Conservation (phyloP, 1,284 basidiomycete species). For the Puccinia coronata region DNA sequence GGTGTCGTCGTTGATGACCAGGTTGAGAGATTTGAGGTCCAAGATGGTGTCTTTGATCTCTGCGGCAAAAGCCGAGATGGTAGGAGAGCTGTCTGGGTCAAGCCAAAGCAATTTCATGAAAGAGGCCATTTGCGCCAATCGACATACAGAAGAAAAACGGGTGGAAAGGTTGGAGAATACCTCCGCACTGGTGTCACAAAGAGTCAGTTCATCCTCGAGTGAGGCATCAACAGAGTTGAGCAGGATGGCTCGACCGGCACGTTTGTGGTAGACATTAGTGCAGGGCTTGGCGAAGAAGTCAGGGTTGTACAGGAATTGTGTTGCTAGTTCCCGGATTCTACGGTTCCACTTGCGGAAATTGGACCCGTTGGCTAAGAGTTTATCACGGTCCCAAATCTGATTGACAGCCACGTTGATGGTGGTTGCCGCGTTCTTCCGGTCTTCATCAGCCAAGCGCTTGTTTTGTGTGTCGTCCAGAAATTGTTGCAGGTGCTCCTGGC, state of each 20-base stretch:
- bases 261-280: background rate
- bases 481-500: too few relatives aligned
- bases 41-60: background rate
- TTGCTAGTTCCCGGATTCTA: background rate
- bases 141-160: background rate
- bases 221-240: background rate
- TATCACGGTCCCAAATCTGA: too few relatives aligned
- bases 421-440: too few relatives aligned
- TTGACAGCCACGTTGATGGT: too few relatives aligned
- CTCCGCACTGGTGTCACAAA: background rate
- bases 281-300: background rate
- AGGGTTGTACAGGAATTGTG: background rate
- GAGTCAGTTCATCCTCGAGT: background rate
- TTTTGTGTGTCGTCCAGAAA: too few relatives aligned
- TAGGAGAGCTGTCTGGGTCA: background rate
- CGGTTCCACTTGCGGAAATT: too few relatives aligned
- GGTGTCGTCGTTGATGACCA: background rate
- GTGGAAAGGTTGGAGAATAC: background rate
- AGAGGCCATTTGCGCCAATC: background rate
- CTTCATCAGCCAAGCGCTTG: too few relatives aligned
- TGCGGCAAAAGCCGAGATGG: background rate
- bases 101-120: background rate
- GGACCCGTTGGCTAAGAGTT: too few relatives aligned
- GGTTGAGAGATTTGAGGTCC: background rate
- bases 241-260: background rate